Base-by-base conservation (phyloP, 78 protist genomes). In the Cavenderia fasciculata region DNA sequence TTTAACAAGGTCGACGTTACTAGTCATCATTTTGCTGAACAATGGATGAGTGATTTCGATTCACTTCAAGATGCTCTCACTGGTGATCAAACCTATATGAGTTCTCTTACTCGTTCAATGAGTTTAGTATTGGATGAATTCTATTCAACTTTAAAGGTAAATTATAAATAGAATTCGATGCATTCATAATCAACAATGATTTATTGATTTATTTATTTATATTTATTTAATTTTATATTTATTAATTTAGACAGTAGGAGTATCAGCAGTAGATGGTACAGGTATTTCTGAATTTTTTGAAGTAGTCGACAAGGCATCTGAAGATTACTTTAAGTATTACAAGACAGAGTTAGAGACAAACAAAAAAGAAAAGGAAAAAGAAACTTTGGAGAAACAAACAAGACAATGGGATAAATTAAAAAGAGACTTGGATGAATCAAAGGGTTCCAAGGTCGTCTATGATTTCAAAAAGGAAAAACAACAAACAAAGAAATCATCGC, bases 1-100 rank as follows among this genome's bases (percentile, higher is more conserved):
- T 97, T 98, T 96, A 98, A 98, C 94, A 98, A 98, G 62, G 70
- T 68, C 0, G 99, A 98, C 73, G 74, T 98, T n/a, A 59, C 61
- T 0, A 54, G 63, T 12, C 92, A 34, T 41, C 85, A 57, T 14
- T 85, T 84, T 6, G 95, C 96, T 1, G 34, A 41, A 1, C 76
- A 75, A 34, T 98, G 99, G 99, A 97, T 98, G 98, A 34, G 31
- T 8, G 98, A 98, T 88, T 82, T 25, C 21, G 86, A 76, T 0
- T 59, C 86, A 23, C 74, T 72, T 59, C 78, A 76, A 75, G 78
- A 78, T 27, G 95, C 91, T 0, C 65, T 70, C 25, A 56, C 86
- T 18, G 25, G 82, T 1, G 96, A 97, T 19, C 84, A 74, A 25
- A 57, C 92, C 38, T 93, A 96, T 72, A 77, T 66, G 88, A 51